These are phyloP conservation scores for Russula sp. DNA, from an alignment of 768 basidiomycete species.

Conservation along the genomic window DNA sequence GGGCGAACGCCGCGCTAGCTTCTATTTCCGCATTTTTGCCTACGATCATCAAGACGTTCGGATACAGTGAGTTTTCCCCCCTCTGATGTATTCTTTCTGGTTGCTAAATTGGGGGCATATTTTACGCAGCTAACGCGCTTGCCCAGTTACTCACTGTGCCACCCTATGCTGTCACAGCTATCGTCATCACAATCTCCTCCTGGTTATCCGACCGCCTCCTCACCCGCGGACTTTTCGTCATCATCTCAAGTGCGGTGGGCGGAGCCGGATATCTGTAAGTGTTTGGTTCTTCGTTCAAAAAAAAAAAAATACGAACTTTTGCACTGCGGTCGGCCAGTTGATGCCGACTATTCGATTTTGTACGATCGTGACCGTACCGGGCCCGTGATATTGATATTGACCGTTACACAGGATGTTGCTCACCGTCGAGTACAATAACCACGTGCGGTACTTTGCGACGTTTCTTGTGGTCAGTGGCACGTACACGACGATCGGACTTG, in stretches of 20 bases:
- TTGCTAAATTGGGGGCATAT: conserved; percentile 16
- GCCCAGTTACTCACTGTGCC: conserved; percentile 78
- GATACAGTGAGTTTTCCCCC: conserved; percentile 51
- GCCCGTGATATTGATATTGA: not conserved
- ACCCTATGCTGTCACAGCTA: conserved; percentile 70
- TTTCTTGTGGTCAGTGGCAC: conserved; percentile 77
- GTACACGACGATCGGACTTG: conserved; percentile 70
- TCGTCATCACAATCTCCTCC: conserved; percentile 57
- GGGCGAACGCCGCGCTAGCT: conserved; percentile 71
- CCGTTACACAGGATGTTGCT: conserved; percentile 48
- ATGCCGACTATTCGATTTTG: conserved; percentile 2
- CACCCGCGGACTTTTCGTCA: conserved; percentile 53
- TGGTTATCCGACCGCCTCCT: conserved; percentile 66
- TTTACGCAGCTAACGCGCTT: conserved; percentile 52
- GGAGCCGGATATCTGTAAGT: conserved; percentile 61
- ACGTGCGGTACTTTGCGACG: conserved; percentile 72
- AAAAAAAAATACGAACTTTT: too few species aligned
- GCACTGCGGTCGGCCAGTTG: not conserved
- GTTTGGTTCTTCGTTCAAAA: conserved; percentile 31
- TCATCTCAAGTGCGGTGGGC: conserved; percentile 44
- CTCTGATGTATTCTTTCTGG: not conserved
- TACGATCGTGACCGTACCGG: too few species aligned
- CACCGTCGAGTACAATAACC: conserved; percentile 50
- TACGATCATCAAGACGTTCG: conserved; percentile 73
- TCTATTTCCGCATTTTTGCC: conserved; percentile 82